phyloP scores from a whole-genome alignment of 2,329 filamentous ascomycete species.

The Colletotrichum eremochloae region DNA sequence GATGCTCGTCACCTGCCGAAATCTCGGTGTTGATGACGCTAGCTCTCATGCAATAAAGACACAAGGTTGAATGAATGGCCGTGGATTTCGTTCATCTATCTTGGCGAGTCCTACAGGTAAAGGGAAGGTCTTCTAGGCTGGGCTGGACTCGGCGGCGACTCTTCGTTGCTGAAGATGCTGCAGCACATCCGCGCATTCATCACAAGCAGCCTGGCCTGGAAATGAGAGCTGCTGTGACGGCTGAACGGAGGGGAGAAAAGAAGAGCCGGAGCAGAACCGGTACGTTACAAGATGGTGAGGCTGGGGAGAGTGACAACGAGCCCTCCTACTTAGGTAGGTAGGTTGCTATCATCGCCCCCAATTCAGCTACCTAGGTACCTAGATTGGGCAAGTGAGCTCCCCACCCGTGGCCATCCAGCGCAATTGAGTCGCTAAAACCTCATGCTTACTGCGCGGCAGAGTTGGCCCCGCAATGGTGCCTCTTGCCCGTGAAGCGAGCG shows the following conservation, averaged over 20 bases:
- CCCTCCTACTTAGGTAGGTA: neutral
- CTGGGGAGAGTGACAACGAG: neutral
- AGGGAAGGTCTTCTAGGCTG: neutral
- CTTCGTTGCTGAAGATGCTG: neutral
- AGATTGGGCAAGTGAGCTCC: no score
- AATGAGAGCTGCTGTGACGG: neutral
- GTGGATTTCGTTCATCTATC: neutral
- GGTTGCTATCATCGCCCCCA: no score
- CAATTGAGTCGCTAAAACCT: neutral
- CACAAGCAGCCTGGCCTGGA: no score
- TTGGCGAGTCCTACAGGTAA: constrained; percentile 16
- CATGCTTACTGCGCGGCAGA: neutral
- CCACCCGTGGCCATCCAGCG: neutral
- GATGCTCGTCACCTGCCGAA: neutral
- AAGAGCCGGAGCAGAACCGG: neutral
- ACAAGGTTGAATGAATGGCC: neutral
- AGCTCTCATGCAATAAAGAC: neutral
- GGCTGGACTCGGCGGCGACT: neutral
- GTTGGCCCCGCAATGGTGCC: neutral
- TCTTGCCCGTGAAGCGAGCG: no score
- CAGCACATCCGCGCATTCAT: no score
- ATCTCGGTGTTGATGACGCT: neutral
- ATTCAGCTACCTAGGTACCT: no score
- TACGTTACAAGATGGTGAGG: neutral
- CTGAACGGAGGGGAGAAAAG: neutral